Percentiles rank a stretch among this genome's conserved stretches.
Conservation (phyloP, 176 grass and related monocot species). For the Pontederia crassipes region DNA sequence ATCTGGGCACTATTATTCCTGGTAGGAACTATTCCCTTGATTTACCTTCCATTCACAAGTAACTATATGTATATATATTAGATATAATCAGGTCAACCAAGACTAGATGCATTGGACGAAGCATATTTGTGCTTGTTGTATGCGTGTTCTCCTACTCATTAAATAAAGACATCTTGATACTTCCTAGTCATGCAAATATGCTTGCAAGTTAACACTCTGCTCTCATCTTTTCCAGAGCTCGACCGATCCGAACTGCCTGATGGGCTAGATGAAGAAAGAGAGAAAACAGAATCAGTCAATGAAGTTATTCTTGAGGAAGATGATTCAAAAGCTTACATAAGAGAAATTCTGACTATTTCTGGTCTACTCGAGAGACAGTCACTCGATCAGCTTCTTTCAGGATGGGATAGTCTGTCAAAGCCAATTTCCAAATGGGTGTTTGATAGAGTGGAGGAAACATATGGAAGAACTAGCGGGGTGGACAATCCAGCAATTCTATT, state of each 20-base stretch:
- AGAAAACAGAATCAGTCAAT: constrained; percentile 9
- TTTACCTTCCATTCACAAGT: constrained; percentile 13
- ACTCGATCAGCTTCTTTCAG: constrained; percentile 8
- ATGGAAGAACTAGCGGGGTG: not conserved
- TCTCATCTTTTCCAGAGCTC: constrained; percentile 24
- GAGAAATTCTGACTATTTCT: constrained; percentile 34
- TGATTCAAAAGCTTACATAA: constrained; percentile 53
- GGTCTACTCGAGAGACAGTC: constrained; percentile 38
- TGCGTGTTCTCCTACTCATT: too few species aligned
- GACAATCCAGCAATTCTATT: constrained; percentile 1
- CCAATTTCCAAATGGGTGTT: constrained; percentile 52
- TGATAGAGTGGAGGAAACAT: constrained; percentile 41
- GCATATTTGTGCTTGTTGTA: not conserved
- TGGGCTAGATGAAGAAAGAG: constrained; percentile 21
- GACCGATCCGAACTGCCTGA: constrained; percentile 23
- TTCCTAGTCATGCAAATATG: not conserved
- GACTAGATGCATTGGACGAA: not conserved
- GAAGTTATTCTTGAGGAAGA: constrained; percentile 18
- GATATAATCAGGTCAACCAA: not conserved
- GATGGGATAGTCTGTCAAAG: constrained; percentile 23
- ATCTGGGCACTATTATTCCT: constrained; percentile 25
- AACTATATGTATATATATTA: not conserved
- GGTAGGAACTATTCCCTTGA: constrained; percentile 26
- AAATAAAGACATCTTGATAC: too few species aligned
- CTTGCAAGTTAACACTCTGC: not conserved